Evolutionary conservation across 345 rosid genomes (phyloP), one percentile per base, ranked within the genome.

Genomic region (Anastatica hierochuntica): DNA sequence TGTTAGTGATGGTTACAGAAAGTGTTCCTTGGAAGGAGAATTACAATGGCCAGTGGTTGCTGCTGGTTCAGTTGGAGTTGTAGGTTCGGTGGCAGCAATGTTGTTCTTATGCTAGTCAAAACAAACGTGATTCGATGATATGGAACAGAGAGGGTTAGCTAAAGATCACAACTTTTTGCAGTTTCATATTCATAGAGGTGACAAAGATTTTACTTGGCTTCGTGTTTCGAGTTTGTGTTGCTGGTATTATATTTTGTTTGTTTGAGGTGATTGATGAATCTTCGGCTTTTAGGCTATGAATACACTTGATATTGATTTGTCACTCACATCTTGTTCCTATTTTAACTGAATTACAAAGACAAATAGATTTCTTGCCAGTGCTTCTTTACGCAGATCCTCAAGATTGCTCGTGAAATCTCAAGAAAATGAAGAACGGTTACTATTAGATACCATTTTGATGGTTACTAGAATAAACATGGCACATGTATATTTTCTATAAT

Each of bases 31-130:
- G 60, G 68, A 42, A 8, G 44, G 49, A 18, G 60, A 64, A 33
- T 35, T 52, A 56, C 75, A 58, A n/a, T 73, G 69, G 72, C 83
- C 83, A 1, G 48, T 75, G 18, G 56, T 73, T 47, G 77, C 69
- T 1, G 73, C 62, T 4, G 80, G 80, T 0, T 77, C 84, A 3
- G 49, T 76, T 1, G 81, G 77, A 18, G 72, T 70, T 4, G 24
- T 69, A 9, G 77, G 49, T 38, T 68, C 49, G 30, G 76, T 67
- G 0, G 78, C 72, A 31, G 77, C 75, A 19, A 61, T 58, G 63
- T 69, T 59, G 20, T 81, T 67, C 49, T 47, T n/a, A n/a, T n/a
- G n/a, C n/a, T n/a, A n/a, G n/a, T n/a, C 64, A 3, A 74, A 67
- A 72, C 67, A 10, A 42, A 18, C 18, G 69, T 44, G 75, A 31